phyloP scores from a whole-genome alignment of 164 flowering plant genomes.

The Magnolia kwangsiensis region DNA sequence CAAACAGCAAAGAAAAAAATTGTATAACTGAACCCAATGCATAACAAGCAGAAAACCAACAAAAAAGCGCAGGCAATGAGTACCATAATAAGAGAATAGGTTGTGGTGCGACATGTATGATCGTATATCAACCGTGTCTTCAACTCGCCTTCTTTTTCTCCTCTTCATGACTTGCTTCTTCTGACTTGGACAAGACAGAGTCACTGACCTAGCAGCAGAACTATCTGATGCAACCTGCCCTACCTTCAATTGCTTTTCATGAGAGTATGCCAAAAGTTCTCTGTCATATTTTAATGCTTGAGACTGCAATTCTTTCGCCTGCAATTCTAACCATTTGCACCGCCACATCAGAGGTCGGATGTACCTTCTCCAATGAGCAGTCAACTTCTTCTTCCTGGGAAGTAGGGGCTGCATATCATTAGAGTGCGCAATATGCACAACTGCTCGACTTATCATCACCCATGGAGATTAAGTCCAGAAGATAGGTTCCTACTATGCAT shows the following conservation, averaged over 20 bases:
- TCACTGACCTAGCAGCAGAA: slow-evolving; percentile 51
- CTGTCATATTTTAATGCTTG: slow-evolving; percentile 56
- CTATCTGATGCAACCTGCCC: slow-evolving; percentile 34
- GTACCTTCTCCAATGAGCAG: slow-evolving; percentile 79
- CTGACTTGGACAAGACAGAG: slow-evolving; percentile 36
- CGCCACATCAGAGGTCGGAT: slow-evolving; percentile 82
- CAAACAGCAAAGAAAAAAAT: slow-evolving; percentile 22
- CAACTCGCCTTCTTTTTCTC: slow-evolving; percentile 69
- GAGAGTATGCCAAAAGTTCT: slow-evolving; percentile 39
- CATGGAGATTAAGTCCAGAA: not conserved
- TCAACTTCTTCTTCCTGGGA: slow-evolving; percentile 74
- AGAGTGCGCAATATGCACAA: not conserved
- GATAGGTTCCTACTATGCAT: not conserved
- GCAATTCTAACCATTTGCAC: slow-evolving; percentile 77
- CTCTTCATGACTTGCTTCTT: slow-evolving; percentile 53
- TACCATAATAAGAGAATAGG: slow-evolving; percentile 80
- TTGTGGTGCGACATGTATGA: slow-evolving; percentile 69
- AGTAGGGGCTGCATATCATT: not conserved
- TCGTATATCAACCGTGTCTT: slow-evolving; percentile 49
- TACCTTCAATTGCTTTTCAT: slow-evolving; percentile 27
- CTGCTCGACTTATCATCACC: not conserved
- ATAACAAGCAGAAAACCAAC: not conserved
- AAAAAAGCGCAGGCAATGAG: slow-evolving; percentile 5
- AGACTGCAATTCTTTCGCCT: slow-evolving; percentile 59
- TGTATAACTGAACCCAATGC: not conserved